Percentiles rank a stretch among this genome's conserved stretches.
These are phyloP conservation scores for Butyriboletus loyo DNA, from an alignment of 768 basidiomycete genomes.

Conservation along the genomic window DNA sequence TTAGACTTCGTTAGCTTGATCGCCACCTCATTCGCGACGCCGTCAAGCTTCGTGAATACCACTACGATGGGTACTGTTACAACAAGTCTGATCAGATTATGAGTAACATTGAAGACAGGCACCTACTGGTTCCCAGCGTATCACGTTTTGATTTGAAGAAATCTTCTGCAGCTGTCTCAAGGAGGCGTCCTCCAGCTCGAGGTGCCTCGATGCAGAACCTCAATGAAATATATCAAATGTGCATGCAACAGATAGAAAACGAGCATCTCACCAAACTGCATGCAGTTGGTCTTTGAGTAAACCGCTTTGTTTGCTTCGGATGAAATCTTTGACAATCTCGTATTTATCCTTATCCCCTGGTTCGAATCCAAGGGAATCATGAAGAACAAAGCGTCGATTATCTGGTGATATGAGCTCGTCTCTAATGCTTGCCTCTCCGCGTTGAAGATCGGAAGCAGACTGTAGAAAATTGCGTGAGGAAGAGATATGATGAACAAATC, in stretches of 20 bases:
- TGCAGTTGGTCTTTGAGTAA: background rate
- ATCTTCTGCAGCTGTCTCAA: background rate
- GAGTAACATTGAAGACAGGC: background rate
- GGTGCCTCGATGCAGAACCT: background rate
- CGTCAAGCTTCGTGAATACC: background rate
- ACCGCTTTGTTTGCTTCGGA: background rate
- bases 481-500: background rate
- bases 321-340: background rate
- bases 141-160: background rate
- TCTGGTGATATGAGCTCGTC: background rate
- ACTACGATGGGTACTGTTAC: background rate
- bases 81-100: background rate
- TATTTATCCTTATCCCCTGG: background rate
- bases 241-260: background rate
- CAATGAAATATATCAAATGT: background rate
- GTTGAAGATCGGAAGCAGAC: background rate
- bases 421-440: background rate
- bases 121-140: background rate
- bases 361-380: conserved; percentile 2
- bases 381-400: background rate
- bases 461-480: background rate
- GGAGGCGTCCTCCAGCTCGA: background rate
- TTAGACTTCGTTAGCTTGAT: background rate
- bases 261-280: background rate
- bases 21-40: background rate